Conservation (phyloP, 768 basidiomycete species). For the Pholiota microspora region DNA sequence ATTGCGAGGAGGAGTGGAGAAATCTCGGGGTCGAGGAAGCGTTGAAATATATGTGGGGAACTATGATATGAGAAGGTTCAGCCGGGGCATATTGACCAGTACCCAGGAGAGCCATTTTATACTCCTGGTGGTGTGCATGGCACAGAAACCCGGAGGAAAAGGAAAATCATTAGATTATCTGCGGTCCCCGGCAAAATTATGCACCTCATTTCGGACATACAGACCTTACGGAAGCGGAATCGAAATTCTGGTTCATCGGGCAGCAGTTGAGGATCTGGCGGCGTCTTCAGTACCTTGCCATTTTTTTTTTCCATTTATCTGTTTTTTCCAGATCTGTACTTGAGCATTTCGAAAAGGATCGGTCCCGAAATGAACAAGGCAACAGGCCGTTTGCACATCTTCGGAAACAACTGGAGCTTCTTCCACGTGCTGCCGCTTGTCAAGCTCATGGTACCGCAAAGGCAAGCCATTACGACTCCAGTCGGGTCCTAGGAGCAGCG, state of each 20-base stretch:
- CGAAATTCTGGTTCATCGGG: conserved; percentile 22
- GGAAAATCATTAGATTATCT: conserved; percentile 30
- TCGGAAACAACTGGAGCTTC: conserved; percentile 19
- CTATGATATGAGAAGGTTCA: conserved; percentile 28
- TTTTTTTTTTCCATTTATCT: conserved; percentile 18
- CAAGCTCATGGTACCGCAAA: conserved; percentile 9
- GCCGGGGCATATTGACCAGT: conserved; percentile 28
- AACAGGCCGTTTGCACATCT: conserved; percentile 20
- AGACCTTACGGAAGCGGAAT: conserved; percentile 27
- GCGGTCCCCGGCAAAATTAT: conserved; percentile 27
- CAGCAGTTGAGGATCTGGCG: conserved; percentile 21
- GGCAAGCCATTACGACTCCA: not conserved
- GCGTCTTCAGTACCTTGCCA: conserved; percentile 14
- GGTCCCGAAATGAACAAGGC: conserved; percentile 32
- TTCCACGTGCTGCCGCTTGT: conserved; percentile 27
- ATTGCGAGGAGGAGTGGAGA: conserved; percentile 30
- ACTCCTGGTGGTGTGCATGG: conserved; percentile 23
- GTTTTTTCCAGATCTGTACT: conserved; percentile 17
- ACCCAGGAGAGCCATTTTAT: conserved; percentile 26
- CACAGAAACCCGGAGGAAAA: conserved; percentile 24
- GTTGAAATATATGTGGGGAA: conserved; percentile 17
- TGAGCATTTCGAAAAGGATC: conserved; percentile 18
- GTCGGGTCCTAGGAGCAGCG: not conserved
- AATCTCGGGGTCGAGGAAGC: conserved; percentile 19
- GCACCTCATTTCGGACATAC: conserved; percentile 31